phyloP scores from a whole-genome alignment of 345 rosid species.

The Salix arbutifolia region DNA sequence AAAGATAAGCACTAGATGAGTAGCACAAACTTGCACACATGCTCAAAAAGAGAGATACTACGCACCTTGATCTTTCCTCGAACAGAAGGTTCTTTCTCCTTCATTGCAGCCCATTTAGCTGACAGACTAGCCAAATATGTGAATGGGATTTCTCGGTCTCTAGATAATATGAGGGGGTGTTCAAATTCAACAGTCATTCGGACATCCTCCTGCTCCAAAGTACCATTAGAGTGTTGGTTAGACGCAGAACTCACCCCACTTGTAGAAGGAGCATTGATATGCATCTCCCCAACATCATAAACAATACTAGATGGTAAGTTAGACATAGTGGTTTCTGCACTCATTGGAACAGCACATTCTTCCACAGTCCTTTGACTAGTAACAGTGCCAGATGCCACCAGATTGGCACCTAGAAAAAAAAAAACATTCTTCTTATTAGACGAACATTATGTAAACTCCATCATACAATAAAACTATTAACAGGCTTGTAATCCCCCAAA shows the following conservation, averaged over 20 bases:
- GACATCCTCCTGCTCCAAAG: constrained; percentile 29
- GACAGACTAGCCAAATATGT: constrained; percentile 82
- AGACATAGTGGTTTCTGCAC: constrained; percentile 23
- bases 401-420: constrained; percentile 34
- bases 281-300: constrained; percentile 32
- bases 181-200: constrained; percentile 45
- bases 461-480: background rate
- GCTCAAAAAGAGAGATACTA: background rate
- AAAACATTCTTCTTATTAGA: background rate
- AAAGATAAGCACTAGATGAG: background rate
- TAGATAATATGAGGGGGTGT: constrained; percentile 44
- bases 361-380: constrained; percentile 29
- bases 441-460: background rate
- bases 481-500: background rate
- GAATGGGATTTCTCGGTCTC: constrained; percentile 66
- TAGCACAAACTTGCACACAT: background rate
- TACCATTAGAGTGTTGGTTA: constrained; percentile 22
- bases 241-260: constrained; percentile 20
- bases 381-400: constrained; percentile 28
- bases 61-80: constrained; percentile 77
- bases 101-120: constrained; percentile 65
- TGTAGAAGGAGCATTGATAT: constrained; percentile 26
- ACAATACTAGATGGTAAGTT: constrained; percentile 38
- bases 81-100: constrained; percentile 44
- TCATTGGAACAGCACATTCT: constrained; percentile 25